Evolutionary conservation across 2,329 filamentous ascomycete species (phyloP), one percentile per base, ranked within the genome.

Genomic region (Huntiella abstrusa): DNA sequence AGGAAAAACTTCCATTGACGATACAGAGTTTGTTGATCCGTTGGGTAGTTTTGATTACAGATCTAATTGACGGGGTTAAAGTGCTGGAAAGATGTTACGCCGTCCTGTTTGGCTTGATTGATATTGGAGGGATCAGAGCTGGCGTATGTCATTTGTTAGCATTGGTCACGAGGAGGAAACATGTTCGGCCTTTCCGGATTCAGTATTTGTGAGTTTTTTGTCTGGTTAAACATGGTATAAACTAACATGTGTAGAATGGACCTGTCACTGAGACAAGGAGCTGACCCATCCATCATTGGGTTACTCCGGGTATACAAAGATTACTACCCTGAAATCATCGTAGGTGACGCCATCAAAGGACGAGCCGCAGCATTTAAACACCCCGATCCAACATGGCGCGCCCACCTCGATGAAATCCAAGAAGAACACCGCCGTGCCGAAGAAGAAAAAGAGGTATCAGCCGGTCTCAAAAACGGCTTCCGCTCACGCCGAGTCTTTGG

Each of bases 291-390:
- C 44, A 64, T 93, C 33, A 69, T 81, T 34, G 82, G 82, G 3
- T 66, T 93, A 13, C 64, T 92, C 43, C 73, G 80, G 47, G 75
- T 88, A n/a, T 92, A 80, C 64, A 91, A 91, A 57, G 84, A 88
- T 58, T 92, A 88, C 60, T 92, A 88, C 55, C 84, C 85, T 0
- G 84, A 93, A 58, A 83, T 92, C 46, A 83, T 92, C 49, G 71
- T 88, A 11, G 82, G 80, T 16, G 79, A 80, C 52, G 66, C 73
- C 3, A 71, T 75, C 28, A 66, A 67, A 45, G 74, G 74, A 34
- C 70, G 71, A 49, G 74, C 75, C 1, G 71, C 73, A 3, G 67
- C 73, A 1, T 80, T 80, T 52, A 58, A 80, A 68, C 79, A 83
- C 56, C 82, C 82, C n/a, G 80, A 88, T 57, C 64, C 66, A 3